Evolutionary conservation across 2,329 filamentous ascomycete species (phyloP).

Genomic region (Blumeria graminis): DNA sequence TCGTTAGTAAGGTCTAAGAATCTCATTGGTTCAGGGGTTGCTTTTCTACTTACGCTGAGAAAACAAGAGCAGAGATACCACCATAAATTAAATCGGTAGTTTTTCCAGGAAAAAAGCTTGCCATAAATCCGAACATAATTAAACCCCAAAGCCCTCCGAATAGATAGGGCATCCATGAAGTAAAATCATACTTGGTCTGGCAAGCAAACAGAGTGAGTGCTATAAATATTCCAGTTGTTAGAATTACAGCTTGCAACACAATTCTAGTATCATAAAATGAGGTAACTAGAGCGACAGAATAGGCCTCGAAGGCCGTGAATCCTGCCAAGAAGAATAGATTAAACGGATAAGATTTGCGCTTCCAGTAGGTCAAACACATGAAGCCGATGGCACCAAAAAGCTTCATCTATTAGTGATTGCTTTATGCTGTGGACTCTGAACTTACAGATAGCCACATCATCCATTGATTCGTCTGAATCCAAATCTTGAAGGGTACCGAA

Average conservation of each 20-base stretch:
- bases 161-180: conserved; percentile 85
- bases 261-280: conserved; percentile 69
- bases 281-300: conserved; percentile 76
- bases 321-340: conserved; percentile 80
- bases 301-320: conserved; percentile 83
- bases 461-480: conserved; percentile 68
- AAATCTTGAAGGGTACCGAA: conserved; percentile 50
- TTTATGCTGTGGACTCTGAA: not conserved
- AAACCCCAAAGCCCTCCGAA: conserved; percentile 78
- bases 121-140: conserved; percentile 81
- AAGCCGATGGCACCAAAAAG: conserved; percentile 64
- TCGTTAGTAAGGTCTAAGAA: not conserved
- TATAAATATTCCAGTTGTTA: conserved; percentile 66
- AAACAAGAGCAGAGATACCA: conserved; percentile 59
- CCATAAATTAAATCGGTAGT: conserved; percentile 73
- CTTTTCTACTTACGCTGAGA: conserved; percentile 30
- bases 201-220: conserved; percentile 73
- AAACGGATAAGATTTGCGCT: conserved; percentile 81
- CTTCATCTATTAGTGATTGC: conserved; percentile 14
- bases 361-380: conserved; percentile 80
- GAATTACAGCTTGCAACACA: conserved; percentile 70
- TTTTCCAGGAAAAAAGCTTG: conserved; percentile 66
- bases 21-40: not conserved
- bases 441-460: conserved; percentile 63
- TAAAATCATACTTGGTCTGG: conserved; percentile 97